Base-by-base conservation (phyloP, 768 basidiomycete genomes). In the Rhodotorula toruloides region DNA sequence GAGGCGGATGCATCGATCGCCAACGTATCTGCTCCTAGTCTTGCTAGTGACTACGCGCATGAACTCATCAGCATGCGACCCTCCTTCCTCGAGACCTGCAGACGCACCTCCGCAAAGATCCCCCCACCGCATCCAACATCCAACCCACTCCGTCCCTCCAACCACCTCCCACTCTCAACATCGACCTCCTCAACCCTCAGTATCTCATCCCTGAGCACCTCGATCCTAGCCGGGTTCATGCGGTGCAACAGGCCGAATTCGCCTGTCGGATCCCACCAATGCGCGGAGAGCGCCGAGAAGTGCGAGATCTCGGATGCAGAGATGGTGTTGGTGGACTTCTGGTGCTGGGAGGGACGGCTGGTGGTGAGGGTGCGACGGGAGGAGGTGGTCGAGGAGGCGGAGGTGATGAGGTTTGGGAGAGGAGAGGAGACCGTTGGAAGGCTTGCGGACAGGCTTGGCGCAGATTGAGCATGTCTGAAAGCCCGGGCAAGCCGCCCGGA, bases 111-210 rank as follows among this genome's bases (percentile, higher is more conserved):
- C 31, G 90, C 87, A 61, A 99, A 81, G 64, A 98, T 79, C 0
- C 96, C 96, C 0, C 96, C 96, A 12, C 96, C 96, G 76, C 96
- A 98, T 0, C 96, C 96, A 4, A 97, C 86, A 76, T 97, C 93
- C 57, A 97, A 79, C 21, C 89, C 85, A 63, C 87, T 83, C 75
- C 87, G 78, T 0, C 87, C 90, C 6, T 78, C 76, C 36, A 99
- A 79, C 76, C 79, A 79, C 32, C 64, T 61, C 8, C 43, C 57
- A 13, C 79, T n/a, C n/a, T n/a, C n/a, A n/a, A n/a, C 76, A 5
- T 44, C 81, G 78, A 34, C 48, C 62, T 64, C 70, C 19, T 73
- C 78, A 47, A 88, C 70, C 27, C 77, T 83, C 27, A 97, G 82
- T 76, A 91, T 39, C 22, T 47, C 43, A 25, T 77, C 75, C 16